Conservation (phyloP, 164 flowering plant species). For the Dillenia suffruticosa region DNA sequence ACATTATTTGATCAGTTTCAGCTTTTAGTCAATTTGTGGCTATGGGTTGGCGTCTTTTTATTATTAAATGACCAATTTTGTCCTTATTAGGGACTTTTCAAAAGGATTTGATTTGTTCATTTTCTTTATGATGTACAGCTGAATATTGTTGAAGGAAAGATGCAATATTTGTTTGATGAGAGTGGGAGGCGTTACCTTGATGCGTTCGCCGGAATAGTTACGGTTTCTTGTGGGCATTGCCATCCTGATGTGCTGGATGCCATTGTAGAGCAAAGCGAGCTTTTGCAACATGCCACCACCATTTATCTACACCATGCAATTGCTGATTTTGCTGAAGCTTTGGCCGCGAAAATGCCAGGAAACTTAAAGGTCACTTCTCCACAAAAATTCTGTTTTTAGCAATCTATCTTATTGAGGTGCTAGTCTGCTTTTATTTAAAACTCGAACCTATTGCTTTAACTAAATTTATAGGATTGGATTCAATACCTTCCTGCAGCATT, state of each 20-base stretch:
- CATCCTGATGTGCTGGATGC: constrained; percentile 88
- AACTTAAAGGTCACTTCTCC: constrained; percentile 65
- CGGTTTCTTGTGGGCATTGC: constrained; percentile 96
- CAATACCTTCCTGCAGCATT: no score
- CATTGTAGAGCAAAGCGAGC: constrained; percentile 76
- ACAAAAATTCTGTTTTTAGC: no score
- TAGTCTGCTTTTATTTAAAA: no score
- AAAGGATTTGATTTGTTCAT: neutral
- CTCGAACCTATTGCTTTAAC: no score
- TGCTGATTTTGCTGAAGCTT: constrained; percentile 90
- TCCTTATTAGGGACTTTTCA: no score
- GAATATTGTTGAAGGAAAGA: constrained; percentile 95
- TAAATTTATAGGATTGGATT: no score
- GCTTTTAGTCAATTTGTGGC: neutral
- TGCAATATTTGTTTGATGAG: constrained; percentile 92
- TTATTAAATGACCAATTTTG: no score
- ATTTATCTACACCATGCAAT: constrained; percentile 93
- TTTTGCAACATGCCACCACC: constrained; percentile 94
- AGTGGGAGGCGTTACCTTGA: constrained; percentile 83
- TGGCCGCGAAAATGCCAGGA: constrained; percentile 97
- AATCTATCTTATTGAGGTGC: no score
- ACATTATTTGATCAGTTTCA: no score
- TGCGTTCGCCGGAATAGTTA: constrained; percentile 92
- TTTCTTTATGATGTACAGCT: constrained; percentile 38
- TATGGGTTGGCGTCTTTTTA: no score